Evolutionary conservation across 257 asterid species (phyloP), one percentile per base, ranked within the genome.

Genomic region (Plantago ovata): DNA sequence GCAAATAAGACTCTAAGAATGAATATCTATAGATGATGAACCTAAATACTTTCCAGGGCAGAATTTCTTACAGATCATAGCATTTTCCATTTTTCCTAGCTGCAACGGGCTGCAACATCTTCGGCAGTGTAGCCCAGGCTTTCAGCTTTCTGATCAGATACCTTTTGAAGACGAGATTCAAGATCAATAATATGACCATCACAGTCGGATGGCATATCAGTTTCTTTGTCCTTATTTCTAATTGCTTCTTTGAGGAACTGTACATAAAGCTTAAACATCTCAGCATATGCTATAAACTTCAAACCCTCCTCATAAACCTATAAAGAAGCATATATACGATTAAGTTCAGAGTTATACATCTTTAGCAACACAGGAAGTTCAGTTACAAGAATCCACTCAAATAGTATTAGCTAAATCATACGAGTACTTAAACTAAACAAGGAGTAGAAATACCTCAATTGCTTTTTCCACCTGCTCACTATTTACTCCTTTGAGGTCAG

Each of bases 271-370:
- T 75, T 72, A 48, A 84, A 72, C 79, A 44, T n/a, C n/a, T n/a
- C 41, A 58, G 76, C 75, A 42, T 90, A 85, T 53, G 96, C 87
- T 43, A 77, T 49, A 69, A 22, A 59, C 53, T 67, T 65, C 68
- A 87, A 65, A 62, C 85, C 94, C 55, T 87, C 89, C 71, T 88
- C 96, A 9, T 85, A 92, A 75, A 84, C 90, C 98, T 92, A 70
- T 59, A 75, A 16, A 53, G 39, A 48, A 21, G 7, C 16, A 63
- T 15, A n/a, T n/a, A n/a, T n/a, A n/a, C n/a, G n/a, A n/a, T n/a
- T n/a, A n/a, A n/a, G n/a, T n/a, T n/a, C n/a, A n/a, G n/a, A n/a
- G n/a, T n/a, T n/a, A n/a, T n/a, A n/a, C n/a, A n/a, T n/a, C n/a
- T n/a, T n/a, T n/a, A n/a, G n/a, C n/a, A n/a, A n/a, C n/a, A n/a